Evolutionary conservation across 2,329 filamentous ascomycete genomes (phyloP).

Genomic region (Penicillium sp.): DNA sequence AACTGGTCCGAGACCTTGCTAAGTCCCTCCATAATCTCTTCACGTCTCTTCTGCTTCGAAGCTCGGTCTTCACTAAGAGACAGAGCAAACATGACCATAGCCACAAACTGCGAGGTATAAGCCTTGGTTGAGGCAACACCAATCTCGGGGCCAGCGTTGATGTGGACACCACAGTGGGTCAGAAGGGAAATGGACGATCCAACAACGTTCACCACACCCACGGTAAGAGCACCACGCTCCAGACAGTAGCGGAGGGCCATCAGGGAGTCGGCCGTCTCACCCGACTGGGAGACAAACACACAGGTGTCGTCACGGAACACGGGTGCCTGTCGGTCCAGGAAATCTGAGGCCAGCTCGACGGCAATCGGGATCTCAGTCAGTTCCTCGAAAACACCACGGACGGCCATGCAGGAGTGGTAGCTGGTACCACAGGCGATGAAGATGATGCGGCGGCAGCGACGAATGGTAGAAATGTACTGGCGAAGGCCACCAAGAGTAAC

Average conservation of each 20-base stretch:
- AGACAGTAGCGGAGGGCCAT: slow-evolving; percentile 97
- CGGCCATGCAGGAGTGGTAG: slow-evolving; percentile 99
- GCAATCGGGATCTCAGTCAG: slow-evolving; percentile 96
- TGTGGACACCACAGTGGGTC: slow-evolving; percentile 99
- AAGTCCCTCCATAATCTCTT: slow-evolving; percentile 96
- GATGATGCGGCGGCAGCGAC: slow-evolving; percentile 94
- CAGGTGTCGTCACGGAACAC: slow-evolving; percentile 99
- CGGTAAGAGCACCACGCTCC: slow-evolving; percentile 94
- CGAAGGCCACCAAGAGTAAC: slow-evolving; percentile 94
- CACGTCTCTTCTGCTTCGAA: slow-evolving; percentile 86
- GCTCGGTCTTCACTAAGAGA: slow-evolving; percentile 95
- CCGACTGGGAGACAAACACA: slow-evolving; percentile 98
- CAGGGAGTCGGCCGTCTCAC: slow-evolving; percentile 96
- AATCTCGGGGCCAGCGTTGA: slow-evolving; percentile 98
- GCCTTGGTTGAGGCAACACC: slow-evolving; percentile 99
- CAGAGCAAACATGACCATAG: slow-evolving; percentile 99
- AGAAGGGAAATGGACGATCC: slow-evolving; percentile 98
- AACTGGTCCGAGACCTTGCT: slow-evolving; percentile 88
- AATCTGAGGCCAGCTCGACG: slow-evolving; percentile 96
- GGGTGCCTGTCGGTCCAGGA: slow-evolving; percentile 92
- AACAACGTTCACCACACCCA: slow-evolving; percentile 98
- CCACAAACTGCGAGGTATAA: slow-evolving; percentile 98
- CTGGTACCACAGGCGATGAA: slow-evolving; percentile 99
- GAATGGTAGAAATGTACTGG: slow-evolving; percentile 95
- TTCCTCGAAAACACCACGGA: slow-evolving; percentile 96